Evolutionary conservation across 2,329 filamentous ascomycete species (phyloP), one percentile per base, ranked within the genome.

Genomic region (Metarhizium sp.): DNA sequence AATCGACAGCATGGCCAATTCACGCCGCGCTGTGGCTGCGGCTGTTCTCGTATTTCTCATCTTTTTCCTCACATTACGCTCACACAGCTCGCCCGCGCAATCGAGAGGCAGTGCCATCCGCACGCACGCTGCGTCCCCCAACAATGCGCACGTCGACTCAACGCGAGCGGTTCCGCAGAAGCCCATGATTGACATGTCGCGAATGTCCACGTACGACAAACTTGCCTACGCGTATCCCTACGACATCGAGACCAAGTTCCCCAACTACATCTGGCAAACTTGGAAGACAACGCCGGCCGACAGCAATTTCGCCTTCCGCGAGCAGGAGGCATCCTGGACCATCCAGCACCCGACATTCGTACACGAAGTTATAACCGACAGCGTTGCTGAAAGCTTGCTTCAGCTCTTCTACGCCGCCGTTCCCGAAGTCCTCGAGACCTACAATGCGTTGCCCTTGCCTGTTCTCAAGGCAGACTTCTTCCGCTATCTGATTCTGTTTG

Each of bases 241-340:
- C 77, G 88, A 96, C 66, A 79, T 92, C 59, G 84, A 91, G 66
- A 73, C 78, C 63, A 95, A 92, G 70, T 97, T 97, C 70, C 94
- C 94, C 3, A 92, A 91, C 55, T 97, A 96, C 76, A 95, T 99
- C 67, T 99, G 94, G 94, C 94, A 99, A 78, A 99, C 94, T 14
- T 99, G 94, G 94, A 96, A 95, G 71, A 86, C 84, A 66, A 88
- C 84, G 1, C 92, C 92, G 0, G 81, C 85, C 1, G 87, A 90
- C 25, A 78, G 82, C 52, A 79, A 88, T 59, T 99, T 99, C 67
- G 73, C 77, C 20, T 92, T 96, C 67, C 85, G 92, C 59, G 84
- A 88, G 50, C 80, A 90, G 57, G 94, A 97, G 73, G 88, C 90
- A 14, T 91, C 88, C 59, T 99, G 94, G 94, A 87, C 89, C 8